A percentile compares a stretch with the other conserved stretches of the same genome.
These are phyloP conservation scores for Candida pseudoviswanathii DNA, from an alignment of 1,139 yeast species.

Conservation along the genomic window DNA sequence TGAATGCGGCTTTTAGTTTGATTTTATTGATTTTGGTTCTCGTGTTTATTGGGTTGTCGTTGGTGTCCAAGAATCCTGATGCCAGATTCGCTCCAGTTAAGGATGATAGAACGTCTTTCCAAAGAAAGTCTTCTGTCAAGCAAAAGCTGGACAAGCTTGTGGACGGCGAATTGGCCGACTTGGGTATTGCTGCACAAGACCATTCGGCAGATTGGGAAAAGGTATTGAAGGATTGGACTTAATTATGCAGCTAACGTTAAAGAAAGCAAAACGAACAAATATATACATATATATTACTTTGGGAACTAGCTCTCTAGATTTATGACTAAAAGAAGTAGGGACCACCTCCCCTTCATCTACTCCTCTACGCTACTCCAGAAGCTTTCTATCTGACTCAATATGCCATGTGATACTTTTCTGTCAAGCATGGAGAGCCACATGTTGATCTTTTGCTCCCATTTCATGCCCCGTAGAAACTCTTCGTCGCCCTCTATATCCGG, in stretches of 20 bases:
- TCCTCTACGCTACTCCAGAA: conserved; percentile 22
- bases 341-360: background rate
- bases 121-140: conserved; percentile 48
- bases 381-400: conserved; percentile 20
- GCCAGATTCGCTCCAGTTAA: conserved; percentile 80
- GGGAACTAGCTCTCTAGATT: no score
- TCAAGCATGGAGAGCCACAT: conserved; percentile 21
- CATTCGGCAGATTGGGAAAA: conserved; percentile 70
- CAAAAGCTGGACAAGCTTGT: conserved; percentile 9
- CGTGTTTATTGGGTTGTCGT: conserved; percentile 55
- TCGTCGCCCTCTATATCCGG: conserved; percentile 15
- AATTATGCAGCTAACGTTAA: background rate
- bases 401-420: conserved; percentile 6
- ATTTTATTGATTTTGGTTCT: conserved; percentile 63
- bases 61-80: conserved; percentile 77
- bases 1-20: conserved; percentile 77
- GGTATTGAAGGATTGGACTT: conserved; percentile 3
- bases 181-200: conserved; percentile 72
- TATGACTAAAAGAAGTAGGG: no score
- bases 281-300: background rate
- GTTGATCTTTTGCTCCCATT: conserved; percentile 26
- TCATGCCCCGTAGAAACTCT: conserved; percentile 11
- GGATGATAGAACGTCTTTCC: conserved; percentile 85
- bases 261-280: conserved; percentile 10
- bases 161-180: conserved; percentile 63